Conservation (phyloP, 2,329 filamentous ascomycete genomes). For the Neoscytalidium dimidiatum region DNA sequence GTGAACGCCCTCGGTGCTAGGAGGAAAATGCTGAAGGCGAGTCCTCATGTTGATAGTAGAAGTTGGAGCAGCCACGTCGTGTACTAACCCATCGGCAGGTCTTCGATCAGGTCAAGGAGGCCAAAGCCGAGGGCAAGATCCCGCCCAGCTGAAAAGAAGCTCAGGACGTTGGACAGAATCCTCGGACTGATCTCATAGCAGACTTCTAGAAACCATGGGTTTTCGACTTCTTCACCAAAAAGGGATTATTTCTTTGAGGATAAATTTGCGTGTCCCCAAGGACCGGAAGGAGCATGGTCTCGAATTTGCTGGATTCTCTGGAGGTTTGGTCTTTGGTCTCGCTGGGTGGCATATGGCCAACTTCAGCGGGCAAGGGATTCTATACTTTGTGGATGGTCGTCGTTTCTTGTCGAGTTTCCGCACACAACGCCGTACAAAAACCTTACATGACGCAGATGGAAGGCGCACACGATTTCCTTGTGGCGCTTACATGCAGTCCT, state of each 20-base stretch:
- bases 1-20: slow-evolving; percentile 93
- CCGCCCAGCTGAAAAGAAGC: neutral
- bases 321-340: neutral
- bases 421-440: slow-evolving; percentile 6
- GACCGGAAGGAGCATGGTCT: neutral
- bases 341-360: neutral
- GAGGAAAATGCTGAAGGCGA: slow-evolving; percentile 95
- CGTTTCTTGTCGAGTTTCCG: slow-evolving; percentile 2
- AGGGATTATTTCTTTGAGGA: neutral
- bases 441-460: slow-evolving; percentile 2
- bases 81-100: slow-evolving; percentile 53
- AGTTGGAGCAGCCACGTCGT: neutral
- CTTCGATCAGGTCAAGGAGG: slow-evolving; percentile 88
- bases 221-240: neutral
- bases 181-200: neutral
- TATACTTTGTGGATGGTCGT: neutral
- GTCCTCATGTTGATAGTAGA: slow-evolving; percentile 24
- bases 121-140: slow-evolving; percentile 46
- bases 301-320: neutral
- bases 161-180: neutral
- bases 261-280: neutral
- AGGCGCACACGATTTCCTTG: neutral
- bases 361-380: neutral
- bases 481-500: neutral
- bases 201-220: neutral